A percentile compares a stretch with the other conserved stretches of the same genome.
These are phyloP conservation scores for Cnidoscolus chayamansa DNA, from an alignment of 441 rosid genomes.

Conservation along the genomic window DNA sequence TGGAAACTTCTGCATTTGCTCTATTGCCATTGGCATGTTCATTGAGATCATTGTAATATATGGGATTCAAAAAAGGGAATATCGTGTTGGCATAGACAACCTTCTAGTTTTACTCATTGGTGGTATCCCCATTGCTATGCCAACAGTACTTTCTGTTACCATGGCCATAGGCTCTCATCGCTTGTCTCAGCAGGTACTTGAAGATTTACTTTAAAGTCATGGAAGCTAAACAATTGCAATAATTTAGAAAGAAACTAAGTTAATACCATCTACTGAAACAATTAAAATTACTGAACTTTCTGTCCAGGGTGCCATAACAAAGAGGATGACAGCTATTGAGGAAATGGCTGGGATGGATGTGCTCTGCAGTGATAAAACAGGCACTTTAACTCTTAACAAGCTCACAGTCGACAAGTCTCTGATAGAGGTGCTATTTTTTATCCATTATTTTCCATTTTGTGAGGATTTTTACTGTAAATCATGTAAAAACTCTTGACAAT, in stretches of 20 bases:
- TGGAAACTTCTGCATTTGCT: slow-evolving; percentile 95
- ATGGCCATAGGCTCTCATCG: slow-evolving; percentile 97
- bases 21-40: slow-evolving; percentile 72
- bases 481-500: background rate
- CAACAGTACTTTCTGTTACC: slow-evolving; percentile 89
- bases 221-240: background rate
- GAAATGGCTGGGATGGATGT: slow-evolving; percentile 99
- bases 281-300: slow-evolving; percentile 1
- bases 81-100: slow-evolving; percentile 83
- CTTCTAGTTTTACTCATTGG: slow-evolving; percentile 90
- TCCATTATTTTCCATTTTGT: background rate
- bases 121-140: slow-evolving; percentile 98
- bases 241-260: background rate
- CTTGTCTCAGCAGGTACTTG: slow-evolving; percentile 59
- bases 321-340: slow-evolving; percentile 95
- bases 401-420: slow-evolving; percentile 75
- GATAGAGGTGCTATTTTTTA: slow-evolving; percentile 53
- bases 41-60: slow-evolving; percentile 80
- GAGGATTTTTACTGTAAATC: background rate
- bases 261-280: background rate
- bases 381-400: slow-evolving; percentile 91
- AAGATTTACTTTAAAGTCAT: background rate
- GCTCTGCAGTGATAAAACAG: slow-evolving; percentile 93
- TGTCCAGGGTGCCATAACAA: slow-evolving; percentile 78
- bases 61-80: slow-evolving; percentile 59